Percentiles rank a stretch among this genome's conserved stretches.
Conservation (phyloP, 345 rosid genomes). For the Trapa incisa region DNA sequence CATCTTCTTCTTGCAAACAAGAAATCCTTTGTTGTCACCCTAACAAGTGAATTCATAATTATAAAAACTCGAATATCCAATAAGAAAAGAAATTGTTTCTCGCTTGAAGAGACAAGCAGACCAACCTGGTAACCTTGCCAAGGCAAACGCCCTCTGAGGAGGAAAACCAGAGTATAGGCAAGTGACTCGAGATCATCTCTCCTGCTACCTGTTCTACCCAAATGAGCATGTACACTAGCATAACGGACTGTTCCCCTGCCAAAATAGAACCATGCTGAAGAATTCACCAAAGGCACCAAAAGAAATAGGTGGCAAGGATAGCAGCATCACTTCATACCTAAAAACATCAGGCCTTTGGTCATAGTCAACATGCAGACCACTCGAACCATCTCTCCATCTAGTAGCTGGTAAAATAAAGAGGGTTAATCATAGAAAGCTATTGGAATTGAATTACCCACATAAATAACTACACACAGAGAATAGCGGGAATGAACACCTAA, state of each 20-base stretch:
- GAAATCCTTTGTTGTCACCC: conserved; percentile 70
- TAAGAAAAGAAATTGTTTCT: not conserved
- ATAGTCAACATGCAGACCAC: conserved; percentile 54
- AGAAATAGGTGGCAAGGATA: not conserved
- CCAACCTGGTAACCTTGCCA: conserved; percentile 75
- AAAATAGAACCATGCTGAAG: not conserved
- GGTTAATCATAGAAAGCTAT: not conserved
- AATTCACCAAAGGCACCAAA: not conserved
- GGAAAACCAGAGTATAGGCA: conserved; percentile 72
- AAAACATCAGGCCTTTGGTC: conserved; percentile 77
- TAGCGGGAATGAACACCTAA: conserved; percentile 29
- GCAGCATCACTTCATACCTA: conserved; percentile 22
- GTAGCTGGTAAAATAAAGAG: conserved; percentile 26
- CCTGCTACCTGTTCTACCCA: conserved; percentile 64
- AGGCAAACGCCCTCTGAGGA: conserved; percentile 67
- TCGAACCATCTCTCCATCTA: conserved; percentile 44
- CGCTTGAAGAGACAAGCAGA: not conserved
- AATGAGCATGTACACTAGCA: conserved; percentile 71
- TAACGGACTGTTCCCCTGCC: conserved; percentile 72
- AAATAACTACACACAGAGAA: not conserved
- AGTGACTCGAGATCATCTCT: conserved; percentile 83
- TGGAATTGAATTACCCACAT: not conserved
- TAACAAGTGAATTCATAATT: conserved; percentile 1
- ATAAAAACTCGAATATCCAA: no score
- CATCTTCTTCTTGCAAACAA: conserved; percentile 76